Evolutionary conservation across 805 yeast genomes (phyloP).

Genomic region (Candida alai): DNA sequence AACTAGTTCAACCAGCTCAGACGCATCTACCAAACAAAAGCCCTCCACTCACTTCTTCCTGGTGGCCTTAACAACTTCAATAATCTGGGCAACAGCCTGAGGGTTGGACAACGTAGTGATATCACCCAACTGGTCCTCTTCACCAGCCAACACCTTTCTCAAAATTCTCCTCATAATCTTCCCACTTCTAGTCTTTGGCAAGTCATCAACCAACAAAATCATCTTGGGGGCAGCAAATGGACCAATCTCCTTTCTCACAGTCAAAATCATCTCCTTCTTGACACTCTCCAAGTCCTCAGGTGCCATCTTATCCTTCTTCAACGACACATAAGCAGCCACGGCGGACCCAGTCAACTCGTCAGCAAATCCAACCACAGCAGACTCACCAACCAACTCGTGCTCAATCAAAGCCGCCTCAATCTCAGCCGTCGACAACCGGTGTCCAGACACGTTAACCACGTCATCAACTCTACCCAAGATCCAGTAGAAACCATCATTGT

Average conservation of each 20-base stretch:
- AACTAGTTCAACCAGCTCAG: no score
- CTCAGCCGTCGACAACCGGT: slow-evolving; percentile 96
- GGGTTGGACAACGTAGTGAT: slow-evolving; percentile 87
- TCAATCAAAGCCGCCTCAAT: slow-evolving; percentile 88
- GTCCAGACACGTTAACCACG: slow-evolving; percentile 97
- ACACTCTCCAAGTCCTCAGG: slow-evolving; percentile 50
- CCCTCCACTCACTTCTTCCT: no score
- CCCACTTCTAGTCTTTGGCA: slow-evolving; percentile 98
- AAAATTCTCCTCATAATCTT: slow-evolving; percentile 97
- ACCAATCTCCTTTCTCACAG: slow-evolving; percentile 89
- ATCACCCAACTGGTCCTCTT: slow-evolving; percentile 91
- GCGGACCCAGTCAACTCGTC: slow-evolving; percentile 98
- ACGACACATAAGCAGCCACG: slow-evolving; percentile 88
- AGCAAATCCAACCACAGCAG: slow-evolving; percentile 94
- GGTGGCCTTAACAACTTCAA: slow-evolving; percentile 49
- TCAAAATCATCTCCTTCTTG: slow-evolving; percentile 73
- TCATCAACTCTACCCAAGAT: slow-evolving; percentile 98
- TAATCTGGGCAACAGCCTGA: slow-evolving; percentile 71
- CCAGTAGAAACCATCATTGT: slow-evolving; percentile 95
- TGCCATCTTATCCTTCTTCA: slow-evolving; percentile 51
- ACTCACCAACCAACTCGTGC: slow-evolving; percentile 78
- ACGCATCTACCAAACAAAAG: no score
- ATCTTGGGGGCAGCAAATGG: slow-evolving; percentile 95
- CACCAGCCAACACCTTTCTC: slow-evolving; percentile 89
- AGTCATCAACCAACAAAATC: slow-evolving; percentile 77